phyloP scores from a whole-genome alignment of 2,329 filamentous ascomycete genomes.

The Fusarium humuli region DNA sequence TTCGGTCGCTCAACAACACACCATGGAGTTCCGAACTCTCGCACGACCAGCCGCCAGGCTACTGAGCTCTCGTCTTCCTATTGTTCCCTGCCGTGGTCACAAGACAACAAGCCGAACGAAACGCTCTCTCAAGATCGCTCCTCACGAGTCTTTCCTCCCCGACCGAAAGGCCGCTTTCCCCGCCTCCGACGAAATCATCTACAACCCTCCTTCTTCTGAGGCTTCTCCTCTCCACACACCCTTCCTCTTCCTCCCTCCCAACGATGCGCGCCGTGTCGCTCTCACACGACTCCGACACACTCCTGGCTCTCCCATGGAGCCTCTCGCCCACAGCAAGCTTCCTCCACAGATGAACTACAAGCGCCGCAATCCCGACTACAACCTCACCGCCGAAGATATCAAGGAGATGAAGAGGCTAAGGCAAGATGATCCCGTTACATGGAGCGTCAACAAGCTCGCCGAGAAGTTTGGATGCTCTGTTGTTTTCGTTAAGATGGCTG shows the following conservation, averaged over 20 bases:
- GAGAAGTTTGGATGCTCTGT: constrained; percentile 66
- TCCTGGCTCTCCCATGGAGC: constrained; percentile 40
- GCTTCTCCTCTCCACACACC: constrained; percentile 73
- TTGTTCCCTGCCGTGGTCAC: constrained; percentile 55
- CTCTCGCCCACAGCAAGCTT: constrained; percentile 44
- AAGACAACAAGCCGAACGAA: constrained; percentile 67
- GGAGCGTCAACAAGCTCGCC: constrained; percentile 66
- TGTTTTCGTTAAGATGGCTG: constrained; percentile 69
- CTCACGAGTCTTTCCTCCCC: constrained; percentile 69
- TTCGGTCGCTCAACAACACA: constrained; percentile 15
- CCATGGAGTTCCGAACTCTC: constrained; percentile 53
- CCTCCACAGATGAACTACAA: constrained; percentile 53
- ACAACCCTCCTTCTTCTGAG: constrained; percentile 67
- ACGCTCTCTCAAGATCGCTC: constrained; percentile 68
- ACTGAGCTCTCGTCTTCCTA: constrained; percentile 46
- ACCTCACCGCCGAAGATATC: constrained; percentile 67
- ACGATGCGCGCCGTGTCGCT: constrained; percentile 64
- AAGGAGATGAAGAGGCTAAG: constrained; percentile 70
- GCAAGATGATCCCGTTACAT: constrained; percentile 62
- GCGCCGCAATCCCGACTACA: constrained; percentile 57
- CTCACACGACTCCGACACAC: constrained; percentile 59
- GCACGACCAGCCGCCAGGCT: constrained; percentile 52
- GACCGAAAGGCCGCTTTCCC: constrained; percentile 49
- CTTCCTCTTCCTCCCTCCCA: constrained; percentile 71
- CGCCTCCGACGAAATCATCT: constrained; percentile 60